phyloP scores from a whole-genome alignment of 2,329 filamentous ascomycete genomes.

The Cordyceps farinosa region DNA sequence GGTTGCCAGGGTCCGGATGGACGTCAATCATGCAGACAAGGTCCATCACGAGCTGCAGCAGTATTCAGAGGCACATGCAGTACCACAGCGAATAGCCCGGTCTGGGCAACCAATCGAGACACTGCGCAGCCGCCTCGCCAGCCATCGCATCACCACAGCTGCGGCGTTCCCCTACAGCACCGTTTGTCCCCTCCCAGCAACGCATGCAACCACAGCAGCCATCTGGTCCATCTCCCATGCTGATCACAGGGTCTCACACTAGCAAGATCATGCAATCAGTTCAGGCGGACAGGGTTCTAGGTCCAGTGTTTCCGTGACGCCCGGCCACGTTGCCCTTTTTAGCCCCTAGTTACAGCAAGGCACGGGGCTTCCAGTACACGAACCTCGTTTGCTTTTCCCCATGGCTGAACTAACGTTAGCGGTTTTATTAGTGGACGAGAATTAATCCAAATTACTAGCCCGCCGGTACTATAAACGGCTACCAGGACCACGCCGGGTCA shows the following conservation, averaged over 20 bases:
- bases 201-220: not conserved
- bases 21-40: not conserved
- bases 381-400: too few species aligned
- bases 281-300: slow-evolving; percentile 11
- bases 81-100: not conserved
- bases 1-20: not conserved
- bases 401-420: too few species aligned
- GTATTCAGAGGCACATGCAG: not conserved
- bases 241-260: not conserved
- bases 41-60: not conserved
- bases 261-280: not conserved
- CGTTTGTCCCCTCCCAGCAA: not conserved
- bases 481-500: too few species aligned
- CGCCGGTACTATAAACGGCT: too few species aligned
- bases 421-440: too few species aligned
- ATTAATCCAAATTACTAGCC: too few species aligned
- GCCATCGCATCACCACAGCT: not conserved
- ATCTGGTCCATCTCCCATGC: not conserved
- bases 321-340: too few species aligned
- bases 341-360: not conserved
- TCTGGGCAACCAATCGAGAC: not conserved
- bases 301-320: not conserved
- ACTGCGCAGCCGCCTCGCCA: not conserved
- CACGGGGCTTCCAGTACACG: not conserved
- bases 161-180: not conserved